Base-by-base conservation (phyloP, 345 rosid species). In the Reutealis trisperma region DNA sequence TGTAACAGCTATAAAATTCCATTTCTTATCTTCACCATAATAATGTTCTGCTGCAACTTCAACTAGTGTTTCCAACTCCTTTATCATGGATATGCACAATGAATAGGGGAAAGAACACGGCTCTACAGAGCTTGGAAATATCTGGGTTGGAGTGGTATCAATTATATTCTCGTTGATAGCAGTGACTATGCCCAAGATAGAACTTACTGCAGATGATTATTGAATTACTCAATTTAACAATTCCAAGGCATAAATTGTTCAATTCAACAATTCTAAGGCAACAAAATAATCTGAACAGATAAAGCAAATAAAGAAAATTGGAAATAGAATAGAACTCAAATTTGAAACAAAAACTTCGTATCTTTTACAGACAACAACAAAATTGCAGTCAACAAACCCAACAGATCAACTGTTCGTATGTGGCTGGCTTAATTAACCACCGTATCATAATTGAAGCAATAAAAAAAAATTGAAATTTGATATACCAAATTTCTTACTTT, bases 11-110 rank as follows among this genome's bases (percentile, higher is more conserved):
- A 94, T 88, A 84, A 88, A 93, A 83, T 91, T 88, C 98, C 98
- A 93, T 82, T 91, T 94, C 81, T 87, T 89, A 65, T 88, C 90
- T 47, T 84, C 81, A 22, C 99, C 97, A 73, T 81, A 93, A 67
- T 89, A 91, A 44, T 93, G 91, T 84, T 93, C 89, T 25, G 97
- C 98, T 2, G 87, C 86, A 13, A 95, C 98, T 86, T 93, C 99
- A 82, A 95, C 89, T 80, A 93, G 83, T n/a, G 96, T 93, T 81
- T 93, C 97, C 88, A 93, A 82, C 80, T 95, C 97, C 85, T 90
- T 93, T 15, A 93, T 78, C 8, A 90, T 85, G 83, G 97, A 89
- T 80, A 93, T 88, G 87, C 89, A 91, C 70, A 95, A 72, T 0
- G 93, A 78, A 78, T 90, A 93, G 52, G 98, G 94, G 75, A 92